A percentile compares a stretch with the other conserved stretches of the same genome.
Evolutionary conservation across 371 early-diverging fungal species (phyloP).

Genomic region (Mucor mucedo): DNA sequence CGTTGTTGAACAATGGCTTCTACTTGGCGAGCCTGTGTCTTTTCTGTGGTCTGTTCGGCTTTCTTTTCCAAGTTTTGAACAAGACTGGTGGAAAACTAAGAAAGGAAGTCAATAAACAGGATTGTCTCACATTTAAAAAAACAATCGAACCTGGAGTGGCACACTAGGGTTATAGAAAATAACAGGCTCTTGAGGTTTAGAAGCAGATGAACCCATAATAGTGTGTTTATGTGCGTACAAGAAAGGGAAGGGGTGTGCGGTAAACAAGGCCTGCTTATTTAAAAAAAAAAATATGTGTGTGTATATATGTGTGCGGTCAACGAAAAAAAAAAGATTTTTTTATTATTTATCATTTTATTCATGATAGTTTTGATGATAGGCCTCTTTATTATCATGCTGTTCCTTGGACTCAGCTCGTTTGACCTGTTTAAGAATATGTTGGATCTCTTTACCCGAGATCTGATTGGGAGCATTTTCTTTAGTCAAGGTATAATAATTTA

Average conservation of each 20-base stretch:
- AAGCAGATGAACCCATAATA: constrained; percentile 30
- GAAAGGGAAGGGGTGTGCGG: not conserved
- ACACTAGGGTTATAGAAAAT: constrained; percentile 36
- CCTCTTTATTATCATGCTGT: constrained; percentile 27
- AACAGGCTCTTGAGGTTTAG: constrained; percentile 30
- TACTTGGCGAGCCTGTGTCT: constrained; percentile 24
- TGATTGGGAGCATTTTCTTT: constrained; percentile 13
- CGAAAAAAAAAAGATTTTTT: not conserved
- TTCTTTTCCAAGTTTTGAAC: constrained; percentile 29
- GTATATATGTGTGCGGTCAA: not conserved
- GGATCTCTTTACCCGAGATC: constrained; percentile 6
- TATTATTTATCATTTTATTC: constrained; percentile 4
- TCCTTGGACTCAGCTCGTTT: constrained; percentile 15
- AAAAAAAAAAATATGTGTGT: constrained; percentile 4
- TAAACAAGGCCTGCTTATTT: not conserved
- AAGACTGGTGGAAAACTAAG: constrained; percentile 29
- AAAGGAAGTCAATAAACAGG: not conserved
- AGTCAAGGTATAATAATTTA: constrained; percentile 17
- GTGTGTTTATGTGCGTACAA: not conserved
- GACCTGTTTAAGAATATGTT: not conserved
- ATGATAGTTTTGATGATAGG: constrained; percentile 24
- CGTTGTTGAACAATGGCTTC: constrained; percentile 28
- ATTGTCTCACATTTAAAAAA: too few relatives aligned
- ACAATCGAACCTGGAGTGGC: constrained; percentile 25
- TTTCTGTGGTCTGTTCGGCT: constrained; percentile 26